These are phyloP conservation scores for Geotrichum ghanense DNA, from an alignment of 805 yeast genomes.

Conservation along the genomic window DNA sequence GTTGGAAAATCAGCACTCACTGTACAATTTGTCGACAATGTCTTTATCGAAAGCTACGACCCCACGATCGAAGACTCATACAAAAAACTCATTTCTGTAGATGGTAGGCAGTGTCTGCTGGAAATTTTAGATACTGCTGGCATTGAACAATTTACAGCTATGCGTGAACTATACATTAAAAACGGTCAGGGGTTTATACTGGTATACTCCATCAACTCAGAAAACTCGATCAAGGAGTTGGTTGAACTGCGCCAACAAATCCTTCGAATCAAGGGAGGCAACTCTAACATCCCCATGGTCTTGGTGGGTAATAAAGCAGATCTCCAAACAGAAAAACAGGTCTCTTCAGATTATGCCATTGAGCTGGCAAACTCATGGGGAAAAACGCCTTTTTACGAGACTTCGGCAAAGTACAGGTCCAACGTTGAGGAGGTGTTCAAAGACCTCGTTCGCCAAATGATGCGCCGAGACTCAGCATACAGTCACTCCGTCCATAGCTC, in stretches of 20 bases:
- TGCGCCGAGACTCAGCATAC: slow-evolving; percentile 46
- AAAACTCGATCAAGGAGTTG: slow-evolving; percentile 65
- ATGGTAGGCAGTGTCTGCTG: slow-evolving; percentile 74
- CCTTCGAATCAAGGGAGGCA: slow-evolving; percentile 63
- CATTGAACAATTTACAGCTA: slow-evolving; percentile 88
- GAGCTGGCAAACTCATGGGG: slow-evolving; percentile 81
- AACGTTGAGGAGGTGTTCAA: slow-evolving; percentile 86
- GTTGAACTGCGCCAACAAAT: slow-evolving; percentile 76
- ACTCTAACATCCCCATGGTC: slow-evolving; percentile 70
- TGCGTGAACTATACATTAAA: slow-evolving; percentile 63
- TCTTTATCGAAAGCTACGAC: slow-evolving; percentile 82
- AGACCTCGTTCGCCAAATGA: slow-evolving; percentile 82
- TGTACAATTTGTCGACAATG: slow-evolving; percentile 85
- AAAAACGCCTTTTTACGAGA: slow-evolving; percentile 81
- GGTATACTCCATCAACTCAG: slow-evolving; percentile 75
- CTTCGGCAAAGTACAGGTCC: slow-evolving; percentile 82
- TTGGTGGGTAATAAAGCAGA: slow-evolving; percentile 89
- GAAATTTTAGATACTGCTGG: slow-evolving; percentile 92
- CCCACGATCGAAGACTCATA: slow-evolving; percentile 97
- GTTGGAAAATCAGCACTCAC: slow-evolving; percentile 77
- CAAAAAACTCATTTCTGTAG: slow-evolving; percentile 77
- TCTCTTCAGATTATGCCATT: slow-evolving; percentile 55
- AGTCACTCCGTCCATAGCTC: slow-evolving; percentile 1
- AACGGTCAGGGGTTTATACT: slow-evolving; percentile 84
- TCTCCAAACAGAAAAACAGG: slow-evolving; percentile 56